Evolutionary conservation across 2,329 filamentous ascomycete species (phyloP).

Genomic region (Lasiodiplodia citricola): DNA sequence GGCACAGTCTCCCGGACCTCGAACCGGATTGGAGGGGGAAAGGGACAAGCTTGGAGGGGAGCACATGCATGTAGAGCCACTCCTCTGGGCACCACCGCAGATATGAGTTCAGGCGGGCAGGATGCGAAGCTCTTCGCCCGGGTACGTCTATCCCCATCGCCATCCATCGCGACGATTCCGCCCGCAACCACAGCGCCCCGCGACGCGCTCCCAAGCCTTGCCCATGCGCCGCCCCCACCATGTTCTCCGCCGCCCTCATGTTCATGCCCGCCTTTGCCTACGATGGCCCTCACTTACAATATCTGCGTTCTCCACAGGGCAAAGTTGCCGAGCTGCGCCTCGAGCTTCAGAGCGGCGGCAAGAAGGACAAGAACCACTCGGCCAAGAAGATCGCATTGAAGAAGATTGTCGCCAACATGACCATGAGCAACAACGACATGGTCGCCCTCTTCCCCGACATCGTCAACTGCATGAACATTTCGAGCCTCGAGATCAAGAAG

Average conservation of each 20-base stretch:
- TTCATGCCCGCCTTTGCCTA: constrained; percentile 44
- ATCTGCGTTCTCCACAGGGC: constrained; percentile 69
- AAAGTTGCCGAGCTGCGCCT: constrained; percentile 97
- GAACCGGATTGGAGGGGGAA: constrained; percentile 26
- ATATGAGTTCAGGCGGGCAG: constrained; percentile 74
- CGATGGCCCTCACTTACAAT: constrained; percentile 57
- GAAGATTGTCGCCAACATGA: constrained; percentile 99
- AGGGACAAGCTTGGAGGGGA: constrained; percentile 26
- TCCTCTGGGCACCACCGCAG: constrained; percentile 35
- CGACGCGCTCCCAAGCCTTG: constrained; percentile 1
- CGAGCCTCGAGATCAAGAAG: constrained; percentile 97
- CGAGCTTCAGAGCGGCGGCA: constrained; percentile 90
- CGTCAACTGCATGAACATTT: constrained; percentile 92
- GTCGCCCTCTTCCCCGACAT: constrained; percentile 95
- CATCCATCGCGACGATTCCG: constrained; percentile 32
- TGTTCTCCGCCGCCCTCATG: constrained; percentile 35
- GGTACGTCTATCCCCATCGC: constrained; percentile 63
- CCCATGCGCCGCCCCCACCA: constrained; percentile 4
- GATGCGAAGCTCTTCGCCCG: constrained; percentile 99
- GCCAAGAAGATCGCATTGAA: constrained; percentile 98
- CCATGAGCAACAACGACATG: constrained; percentile 99
- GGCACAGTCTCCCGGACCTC: constrained; percentile 10
- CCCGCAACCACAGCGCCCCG: constrained; percentile 26
- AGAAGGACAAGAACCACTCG: constrained; percentile 96
- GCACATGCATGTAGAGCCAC: constrained; percentile 27